phyloP scores from a whole-genome alignment of 805 yeast species.

The Saturnispora sanitii region DNA sequence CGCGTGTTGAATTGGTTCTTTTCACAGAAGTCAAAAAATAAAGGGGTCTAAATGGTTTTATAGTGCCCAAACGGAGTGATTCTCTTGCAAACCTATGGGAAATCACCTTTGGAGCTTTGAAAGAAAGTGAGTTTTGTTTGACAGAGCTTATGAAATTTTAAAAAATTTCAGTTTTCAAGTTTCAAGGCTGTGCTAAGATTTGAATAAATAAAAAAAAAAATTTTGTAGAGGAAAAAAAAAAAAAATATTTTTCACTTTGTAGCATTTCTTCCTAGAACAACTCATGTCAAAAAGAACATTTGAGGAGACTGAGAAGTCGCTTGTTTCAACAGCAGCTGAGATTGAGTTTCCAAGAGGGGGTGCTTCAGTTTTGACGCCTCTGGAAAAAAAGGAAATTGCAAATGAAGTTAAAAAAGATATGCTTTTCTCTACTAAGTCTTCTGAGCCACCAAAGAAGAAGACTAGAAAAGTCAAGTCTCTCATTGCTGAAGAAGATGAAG shows the following conservation, averaged over 20 bases:
- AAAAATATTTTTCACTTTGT: background rate
- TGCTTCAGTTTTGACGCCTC: conserved; percentile 69
- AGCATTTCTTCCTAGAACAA: background rate
- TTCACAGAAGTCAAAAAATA: background rate
- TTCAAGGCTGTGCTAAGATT: conserved; percentile 3
- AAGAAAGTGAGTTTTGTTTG: too few species aligned
- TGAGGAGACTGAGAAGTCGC: conserved; percentile 19
- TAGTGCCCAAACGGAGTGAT: too few species aligned
- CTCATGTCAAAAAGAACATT: conserved; percentile 36
- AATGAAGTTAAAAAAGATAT: conserved; percentile 89
- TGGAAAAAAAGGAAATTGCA: conserved; percentile 86
- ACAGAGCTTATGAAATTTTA: too few species aligned
- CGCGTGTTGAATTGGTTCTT: conserved; percentile 4
- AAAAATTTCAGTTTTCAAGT: too few species aligned
- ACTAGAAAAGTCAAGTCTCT: conserved; percentile 22
- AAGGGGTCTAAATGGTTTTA: too few species aligned
- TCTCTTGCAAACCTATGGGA: background rate
- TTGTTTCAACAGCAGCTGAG: conserved; percentile 30
- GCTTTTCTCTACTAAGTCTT: conserved; percentile 36
- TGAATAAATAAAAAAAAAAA: background rate
- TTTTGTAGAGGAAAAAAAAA: background rate
- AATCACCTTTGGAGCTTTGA: background rate
- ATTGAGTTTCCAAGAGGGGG: conserved; percentile 94
- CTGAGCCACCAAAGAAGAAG: conserved; percentile 22
- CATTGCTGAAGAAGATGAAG: conserved; percentile 20